Conservation (phyloP, 495 filamentous ascomycete genomes). For the Penicillium nucicola region DNA sequence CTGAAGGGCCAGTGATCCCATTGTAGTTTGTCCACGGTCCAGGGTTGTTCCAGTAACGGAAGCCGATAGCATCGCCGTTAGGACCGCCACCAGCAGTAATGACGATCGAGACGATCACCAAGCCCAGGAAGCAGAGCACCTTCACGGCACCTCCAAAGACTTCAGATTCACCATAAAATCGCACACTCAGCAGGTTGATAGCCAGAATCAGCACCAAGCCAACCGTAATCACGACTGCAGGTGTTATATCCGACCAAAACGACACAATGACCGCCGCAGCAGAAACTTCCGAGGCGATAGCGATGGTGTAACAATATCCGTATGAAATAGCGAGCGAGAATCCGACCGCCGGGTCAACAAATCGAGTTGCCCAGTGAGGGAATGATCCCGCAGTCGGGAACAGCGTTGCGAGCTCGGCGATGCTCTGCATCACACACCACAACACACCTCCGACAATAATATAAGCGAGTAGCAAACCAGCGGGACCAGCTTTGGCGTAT, state of each 20-base stretch:
- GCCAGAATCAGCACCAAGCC: conserved; percentile 64
- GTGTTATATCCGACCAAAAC: conserved; percentile 56
- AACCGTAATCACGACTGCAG: conserved; percentile 66
- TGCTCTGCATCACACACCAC: conserved; percentile 53
- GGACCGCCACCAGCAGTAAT: conserved; percentile 66
- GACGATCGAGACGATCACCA: conserved; percentile 65
- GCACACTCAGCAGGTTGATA: conserved; percentile 67
- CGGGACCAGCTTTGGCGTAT: conserved; percentile 63
- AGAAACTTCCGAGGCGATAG: conserved; percentile 67
- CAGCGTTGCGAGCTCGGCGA: conserved; percentile 72
- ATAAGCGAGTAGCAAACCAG: conserved; percentile 67
- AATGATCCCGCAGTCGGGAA: conserved; percentile 72
- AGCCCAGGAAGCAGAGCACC: conserved; percentile 69
- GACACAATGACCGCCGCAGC: conserved; percentile 70
- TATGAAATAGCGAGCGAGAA: conserved; percentile 60
- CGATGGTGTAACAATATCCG: conserved; percentile 55
- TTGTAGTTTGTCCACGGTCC: conserved; percentile 38
- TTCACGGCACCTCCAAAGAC: conserved; percentile 72
- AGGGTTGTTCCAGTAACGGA: conserved; percentile 62
- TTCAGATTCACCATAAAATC: conserved; percentile 71
- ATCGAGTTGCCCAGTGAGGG: conserved; percentile 70
- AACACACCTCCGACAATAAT: conserved; percentile 63
- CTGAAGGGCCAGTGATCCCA: conserved; percentile 30
- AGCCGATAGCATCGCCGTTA: conserved; percentile 61
- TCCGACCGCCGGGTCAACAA: conserved; percentile 65